These are phyloP conservation scores for Echria macrotheca DNA, from an alignment of 495 filamentous ascomycete species.

Conservation along the genomic window DNA sequence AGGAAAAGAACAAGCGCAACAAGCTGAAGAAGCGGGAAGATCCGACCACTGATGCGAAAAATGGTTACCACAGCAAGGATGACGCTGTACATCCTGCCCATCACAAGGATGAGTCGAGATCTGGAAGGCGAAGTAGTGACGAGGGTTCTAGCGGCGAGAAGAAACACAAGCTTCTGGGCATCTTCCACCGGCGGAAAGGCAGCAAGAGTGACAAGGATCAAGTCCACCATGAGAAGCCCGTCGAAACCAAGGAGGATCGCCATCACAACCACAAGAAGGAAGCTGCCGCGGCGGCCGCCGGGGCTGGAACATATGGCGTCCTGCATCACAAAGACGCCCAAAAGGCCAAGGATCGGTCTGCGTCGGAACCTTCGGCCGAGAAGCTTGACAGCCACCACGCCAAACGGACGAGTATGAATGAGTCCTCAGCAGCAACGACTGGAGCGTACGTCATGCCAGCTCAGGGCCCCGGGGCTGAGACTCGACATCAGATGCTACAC, in stretches of 20 bases:
- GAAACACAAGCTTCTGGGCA: conserved; percentile 17
- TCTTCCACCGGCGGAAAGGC: conserved; percentile 31
- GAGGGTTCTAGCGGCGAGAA: neutral
- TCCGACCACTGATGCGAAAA: neutral
- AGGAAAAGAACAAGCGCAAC: conserved; percentile 15
- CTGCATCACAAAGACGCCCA: conserved; percentile 19
- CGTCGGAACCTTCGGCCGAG: conserved; percentile 2
- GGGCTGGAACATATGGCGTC: conserved; percentile 15
- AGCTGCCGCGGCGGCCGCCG: conserved; percentile 24
- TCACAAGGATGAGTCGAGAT: neutral
- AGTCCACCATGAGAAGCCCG: neutral
- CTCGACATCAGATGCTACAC: neutral
- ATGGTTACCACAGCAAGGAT: neutral
- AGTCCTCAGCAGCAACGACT: neutral
- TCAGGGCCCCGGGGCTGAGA: neutral
- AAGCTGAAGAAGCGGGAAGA: conserved; percentile 12
- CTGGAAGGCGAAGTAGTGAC: neutral
- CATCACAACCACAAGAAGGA: conserved; percentile 20
- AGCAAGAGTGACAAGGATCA: conserved; percentile 13
- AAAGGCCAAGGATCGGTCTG: conserved; percentile 3
- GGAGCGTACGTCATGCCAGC: neutral
- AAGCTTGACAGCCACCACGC: neutral
- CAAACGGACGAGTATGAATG: neutral
- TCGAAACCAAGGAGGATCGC: too few relatives aligned
- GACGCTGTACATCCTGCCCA: neutral